Evolutionary conservation across 164 flowering plant species (phyloP).

Genomic region (Sedum album): DNA sequence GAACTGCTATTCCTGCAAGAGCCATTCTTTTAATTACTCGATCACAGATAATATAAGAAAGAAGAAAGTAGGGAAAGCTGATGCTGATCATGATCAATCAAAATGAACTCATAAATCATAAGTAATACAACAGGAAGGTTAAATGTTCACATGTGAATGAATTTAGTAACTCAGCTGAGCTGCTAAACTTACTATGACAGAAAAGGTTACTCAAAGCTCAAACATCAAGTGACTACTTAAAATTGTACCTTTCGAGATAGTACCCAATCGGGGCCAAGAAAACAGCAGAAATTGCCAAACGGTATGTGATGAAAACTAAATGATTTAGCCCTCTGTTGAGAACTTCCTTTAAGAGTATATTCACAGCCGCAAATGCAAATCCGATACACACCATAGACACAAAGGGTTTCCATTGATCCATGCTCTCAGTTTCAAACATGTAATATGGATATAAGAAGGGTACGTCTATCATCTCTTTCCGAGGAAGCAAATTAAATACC

Average conservation of each 20-base stretch:
- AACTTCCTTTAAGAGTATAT: constrained; percentile 60
- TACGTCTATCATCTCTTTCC: not conserved
- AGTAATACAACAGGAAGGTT: not conserved
- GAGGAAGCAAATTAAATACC: not conserved
- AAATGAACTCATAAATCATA: not conserved
- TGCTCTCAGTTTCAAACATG: constrained; percentile 27
- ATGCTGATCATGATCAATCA: not conserved
- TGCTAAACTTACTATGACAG: not conserved
- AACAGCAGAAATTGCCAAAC: constrained; percentile 37
- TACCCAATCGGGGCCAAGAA: constrained; percentile 62
- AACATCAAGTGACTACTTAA: not conserved
- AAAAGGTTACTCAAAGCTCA: not conserved
- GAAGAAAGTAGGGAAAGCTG: not conserved
- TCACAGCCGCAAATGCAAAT: constrained; percentile 48
- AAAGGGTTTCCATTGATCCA: constrained; percentile 43
- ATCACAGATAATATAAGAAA: not conserved
- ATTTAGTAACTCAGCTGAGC: not conserved
- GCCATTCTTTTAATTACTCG: not conserved
- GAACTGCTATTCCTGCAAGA: constrained; percentile 62
- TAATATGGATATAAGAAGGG: not conserved
- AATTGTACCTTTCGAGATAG: constrained; percentile 55
- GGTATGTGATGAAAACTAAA: constrained; percentile 48
- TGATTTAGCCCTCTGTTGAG: constrained; percentile 49
- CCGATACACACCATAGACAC: constrained; percentile 42
- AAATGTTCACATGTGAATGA: not conserved